Base-by-base conservation (phyloP, 208 protist genomes). In the Phytomonas francai region DNA sequence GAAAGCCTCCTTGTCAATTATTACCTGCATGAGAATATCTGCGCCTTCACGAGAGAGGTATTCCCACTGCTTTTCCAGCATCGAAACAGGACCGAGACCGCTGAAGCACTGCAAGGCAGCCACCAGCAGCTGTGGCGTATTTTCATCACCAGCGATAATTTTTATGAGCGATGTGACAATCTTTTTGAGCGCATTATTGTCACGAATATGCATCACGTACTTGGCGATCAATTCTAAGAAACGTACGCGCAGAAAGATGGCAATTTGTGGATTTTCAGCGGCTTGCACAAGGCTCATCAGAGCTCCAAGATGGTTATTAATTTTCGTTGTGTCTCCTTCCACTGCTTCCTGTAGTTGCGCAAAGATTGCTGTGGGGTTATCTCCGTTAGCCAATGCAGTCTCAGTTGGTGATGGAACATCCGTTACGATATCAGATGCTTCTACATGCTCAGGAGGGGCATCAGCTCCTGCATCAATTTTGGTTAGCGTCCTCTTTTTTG, bases 1-100 rank as follows among this genome's bases (percentile, higher is more conserved):
- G 72, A 96, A 96, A 11, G 83, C 85, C n/a, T 88, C 81, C 51
- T 81, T 72, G 71, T 92, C 88, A 31, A 94, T 57, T 73, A 88
- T 87, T 16, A 96, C 84, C 74, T 96, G 91, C 82, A 96, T 90
- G 14, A 96, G 73, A 25, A 96, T 79, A 72, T 96, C 91, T 1
- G 88, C 84, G 6, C 86, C 91, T 51, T 96, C 91, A 14, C 91
- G 86, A 0, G 88, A 80, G 3, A 96, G 77, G 69, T 88, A 92
- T 70, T 93, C 87, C 72, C 75, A 87, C 58, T 77, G 80, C 68
- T 92, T 92, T 68, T 93, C 84, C 32, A 89, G 70, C 72, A 87
- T 81, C 28, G 90, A 90, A 32, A 92, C 79, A 6, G 84, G 82
- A 22, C 87, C 90, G 16, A 96, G 83, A 16, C 82, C 78, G 16